A percentile compares a stretch with the other conserved stretches of the same genome.
These are phyloP conservation scores for Barbatosphaeria neglecta DNA, from an alignment of 495 filamentous ascomycete genomes.

Conservation along the genomic window DNA sequence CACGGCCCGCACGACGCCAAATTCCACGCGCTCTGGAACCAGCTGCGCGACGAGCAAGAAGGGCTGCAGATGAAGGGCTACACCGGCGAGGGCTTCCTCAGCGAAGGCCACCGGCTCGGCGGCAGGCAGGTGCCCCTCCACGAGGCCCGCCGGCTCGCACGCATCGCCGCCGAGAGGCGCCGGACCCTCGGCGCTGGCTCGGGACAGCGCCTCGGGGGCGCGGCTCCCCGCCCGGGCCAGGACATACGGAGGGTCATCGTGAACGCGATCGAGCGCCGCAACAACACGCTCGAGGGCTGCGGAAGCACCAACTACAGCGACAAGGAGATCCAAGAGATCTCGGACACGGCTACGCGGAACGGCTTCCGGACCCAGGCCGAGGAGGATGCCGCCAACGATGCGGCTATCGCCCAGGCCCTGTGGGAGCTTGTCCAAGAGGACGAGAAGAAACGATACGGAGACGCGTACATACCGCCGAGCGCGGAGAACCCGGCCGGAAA, in stretches of 20 bases:
- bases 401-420: conserved; percentile 76
- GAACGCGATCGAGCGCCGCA: conserved; percentile 58
- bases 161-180: conserved; percentile 65
- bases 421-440: conserved; percentile 84
- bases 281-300: conserved; percentile 55
- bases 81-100: conserved; percentile 83
- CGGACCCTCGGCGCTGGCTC: conserved; percentile 46
- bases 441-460: conserved; percentile 51
- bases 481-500: conserved; percentile 49
- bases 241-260: conserved; percentile 69
- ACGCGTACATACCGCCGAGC: conserved; percentile 52
- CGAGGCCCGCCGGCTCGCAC: conserved; percentile 66
- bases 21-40: conserved; percentile 79
- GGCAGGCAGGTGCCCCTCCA: conserved; percentile 51
- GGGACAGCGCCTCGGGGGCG: conserved; percentile 65
- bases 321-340: conserved; percentile 47
- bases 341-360: conserved; percentile 55
- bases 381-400: conserved; percentile 82
- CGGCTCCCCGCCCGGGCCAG: conserved; percentile 42
- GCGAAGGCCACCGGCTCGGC: conserved; percentile 62
- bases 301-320: conserved; percentile 52
- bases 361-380: conserved; percentile 77
- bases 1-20: conserved; percentile 71
- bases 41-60: conserved; percentile 76
- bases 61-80: conserved; percentile 68